Conservation (phyloP, 306 rosid genomes). For the Sicyos edulis region DNA sequence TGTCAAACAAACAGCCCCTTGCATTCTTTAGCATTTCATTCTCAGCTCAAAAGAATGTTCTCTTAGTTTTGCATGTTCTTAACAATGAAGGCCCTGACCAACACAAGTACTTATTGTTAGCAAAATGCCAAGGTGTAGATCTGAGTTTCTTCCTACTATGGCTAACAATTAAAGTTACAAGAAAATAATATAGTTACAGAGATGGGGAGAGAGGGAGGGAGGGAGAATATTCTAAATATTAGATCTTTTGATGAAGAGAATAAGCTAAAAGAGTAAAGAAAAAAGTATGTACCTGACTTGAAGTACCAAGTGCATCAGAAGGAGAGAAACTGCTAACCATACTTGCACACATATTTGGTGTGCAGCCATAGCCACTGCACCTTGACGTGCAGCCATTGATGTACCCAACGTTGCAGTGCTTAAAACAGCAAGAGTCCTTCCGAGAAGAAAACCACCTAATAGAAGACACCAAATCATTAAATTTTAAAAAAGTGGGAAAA, state of each 20-base stretch:
- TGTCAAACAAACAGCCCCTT: no score
- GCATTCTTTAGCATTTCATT: not conserved
- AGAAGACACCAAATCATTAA: conserved; percentile 27
- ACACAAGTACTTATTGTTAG: not conserved
- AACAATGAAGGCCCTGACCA: not conserved
- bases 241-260: not conserved
- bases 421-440: conserved; percentile 87
- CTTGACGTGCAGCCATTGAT: conserved; percentile 93
- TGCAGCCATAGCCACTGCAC: conserved; percentile 97
- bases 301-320: conserved; percentile 78
- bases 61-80: not conserved
- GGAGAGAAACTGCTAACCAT: conserved; percentile 96
- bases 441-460: conserved; percentile 86
- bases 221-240: not conserved
- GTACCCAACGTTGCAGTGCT: conserved; percentile 83
- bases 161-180: not conserved
- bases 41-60: not conserved
- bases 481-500: not conserved
- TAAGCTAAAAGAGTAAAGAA: conserved; percentile 1
- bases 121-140: not conserved
- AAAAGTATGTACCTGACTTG: conserved; percentile 63
- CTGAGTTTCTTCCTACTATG: not conserved
- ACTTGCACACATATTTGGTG: conserved; percentile 98
- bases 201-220: not conserved
- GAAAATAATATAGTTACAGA: not conserved